Base-by-base conservation (phyloP, 805 yeast genomes). In the Kurtzmaniella cleridarum region DNA sequence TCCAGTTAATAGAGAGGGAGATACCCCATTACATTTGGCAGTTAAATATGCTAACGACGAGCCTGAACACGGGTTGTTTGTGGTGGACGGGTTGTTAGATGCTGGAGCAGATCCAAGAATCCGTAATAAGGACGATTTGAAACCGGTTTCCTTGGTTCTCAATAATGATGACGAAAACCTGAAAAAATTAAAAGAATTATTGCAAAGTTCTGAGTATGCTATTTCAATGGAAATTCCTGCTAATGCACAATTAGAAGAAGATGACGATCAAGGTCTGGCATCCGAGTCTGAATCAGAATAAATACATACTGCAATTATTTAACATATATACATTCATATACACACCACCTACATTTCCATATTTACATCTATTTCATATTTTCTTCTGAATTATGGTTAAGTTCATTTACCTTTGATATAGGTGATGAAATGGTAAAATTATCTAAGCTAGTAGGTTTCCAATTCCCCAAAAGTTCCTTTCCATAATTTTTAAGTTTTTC, bases 1-100 rank as follows among this genome's bases (percentile, higher is more conserved):
- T 58, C 93, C 96, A 1, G 56, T 62, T 30, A 84, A 84, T 58
- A 71, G 79, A 28, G 83, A 82, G 38, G 90, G 89, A 29, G 90
- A 86, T 47, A 87, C 97, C 1, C 97, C 98, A 11, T 72, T 93
- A 46, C 98, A 91, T 60, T 64, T 76, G 44, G 95, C 96, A 4
- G 95, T 82, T 10, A 75, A 75, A 44, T 91, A 84, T 58, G 72
- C 90, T 11, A 67, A 69, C 34, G 80, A 78, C 18, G 96, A 91
- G 54, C 86, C 93, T 0, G 96, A 86, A 43, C 89, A 84, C 59
- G 96, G 95, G 1, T 65, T 71, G 17, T 86, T 81, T 48, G 69
- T 89, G 27, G 78, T 81, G 10, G 95, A 86, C 52, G 84, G 82
- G 56, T 73, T 93, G 45, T 66, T 93, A 30, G 96, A 90, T 52